A percentile compares a stretch with the other conserved stretches of the same genome.
Conservation (phyloP, 106 monocot species). For the Amphibolis antarctica region DNA sequence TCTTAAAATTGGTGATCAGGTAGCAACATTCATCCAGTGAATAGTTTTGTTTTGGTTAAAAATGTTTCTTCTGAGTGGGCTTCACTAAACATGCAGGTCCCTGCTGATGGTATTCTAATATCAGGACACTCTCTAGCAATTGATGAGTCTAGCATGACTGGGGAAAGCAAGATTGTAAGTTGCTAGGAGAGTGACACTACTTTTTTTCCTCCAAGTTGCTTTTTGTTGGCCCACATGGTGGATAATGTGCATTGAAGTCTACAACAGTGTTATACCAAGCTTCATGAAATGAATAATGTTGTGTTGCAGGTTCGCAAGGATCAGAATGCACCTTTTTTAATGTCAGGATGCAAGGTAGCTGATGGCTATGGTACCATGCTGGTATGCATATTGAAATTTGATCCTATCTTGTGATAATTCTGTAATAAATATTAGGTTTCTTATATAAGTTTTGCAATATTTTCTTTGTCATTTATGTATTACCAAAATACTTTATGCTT, state of each 20-base stretch:
- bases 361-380: slow-evolving; percentile 93
- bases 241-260: too few relatives aligned
- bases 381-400: slow-evolving; percentile 23
- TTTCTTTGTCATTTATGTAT: too few relatives aligned
- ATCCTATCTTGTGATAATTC: not conserved
- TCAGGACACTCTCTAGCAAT: slow-evolving; percentile 77
- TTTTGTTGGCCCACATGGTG: too few relatives aligned
- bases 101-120: slow-evolving; percentile 86
- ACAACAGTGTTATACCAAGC: too few relatives aligned
- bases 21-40: not conserved
- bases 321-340: slow-evolving; percentile 78
- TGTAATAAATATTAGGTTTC: not conserved
- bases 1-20: slow-evolving; percentile 92
- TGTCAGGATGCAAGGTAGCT: slow-evolving; percentile 98
- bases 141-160: slow-evolving; percentile 41
- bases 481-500: too few relatives aligned
- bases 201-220: too few relatives aligned
- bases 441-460: too few relatives aligned
- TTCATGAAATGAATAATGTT: not conserved
- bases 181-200: too few relatives aligned
- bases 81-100: slow-evolving; percentile 37
- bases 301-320: slow-evolving; percentile 62
- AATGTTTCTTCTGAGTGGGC: not conserved
- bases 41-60: not conserved
- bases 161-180: slow-evolving; percentile 63